phyloP scores from a whole-genome alignment of 192 early-diverging fungal genomes.

The Podila epigama region DNA sequence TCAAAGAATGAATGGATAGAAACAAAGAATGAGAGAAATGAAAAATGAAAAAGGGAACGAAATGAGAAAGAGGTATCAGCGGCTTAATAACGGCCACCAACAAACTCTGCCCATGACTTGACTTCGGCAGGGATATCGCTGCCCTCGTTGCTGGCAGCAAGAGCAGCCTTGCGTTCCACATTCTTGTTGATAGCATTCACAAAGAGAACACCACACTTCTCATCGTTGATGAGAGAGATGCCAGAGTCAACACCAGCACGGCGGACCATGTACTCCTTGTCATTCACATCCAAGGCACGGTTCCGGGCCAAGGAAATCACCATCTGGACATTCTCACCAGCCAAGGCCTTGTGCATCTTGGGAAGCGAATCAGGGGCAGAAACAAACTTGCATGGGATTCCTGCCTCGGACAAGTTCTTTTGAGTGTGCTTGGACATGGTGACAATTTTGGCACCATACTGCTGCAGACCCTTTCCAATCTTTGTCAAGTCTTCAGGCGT shows the following conservation, averaged over 20 bases:
- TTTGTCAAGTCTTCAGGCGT: constrained; percentile 72
- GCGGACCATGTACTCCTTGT: constrained; percentile 83
- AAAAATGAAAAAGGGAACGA: background rate
- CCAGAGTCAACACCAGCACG: constrained; percentile 97
- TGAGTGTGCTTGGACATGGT: constrained; percentile 71
- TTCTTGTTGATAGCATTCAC: constrained; percentile 80
- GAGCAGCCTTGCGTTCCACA: constrained; percentile 48
- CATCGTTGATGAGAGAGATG: constrained; percentile 94
- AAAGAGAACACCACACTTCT: constrained; percentile 93
- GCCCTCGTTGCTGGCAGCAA: constrained; percentile 33
- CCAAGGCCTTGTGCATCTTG: constrained; percentile 64
- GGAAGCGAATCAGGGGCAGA: constrained; percentile 60
- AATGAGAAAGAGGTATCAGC: background rate
- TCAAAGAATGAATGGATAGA: background rate
- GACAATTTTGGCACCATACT: constrained; percentile 73
- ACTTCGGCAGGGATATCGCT: constrained; percentile 66
- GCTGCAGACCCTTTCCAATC: constrained; percentile 70
- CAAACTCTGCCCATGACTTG: constrained; percentile 74
- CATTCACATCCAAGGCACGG: constrained; percentile 62
- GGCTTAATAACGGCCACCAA: constrained; percentile 54
- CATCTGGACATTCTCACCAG: constrained; percentile 69
- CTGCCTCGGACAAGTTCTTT: constrained; percentile 52
- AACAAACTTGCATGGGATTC: constrained; percentile 42
- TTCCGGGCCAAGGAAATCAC: constrained; percentile 76
- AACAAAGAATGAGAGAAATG: background rate